These are phyloP conservation scores for Aspergillus pseudonomiae DNA, from an alignment of 2,329 filamentous ascomycete species.

Conservation along the genomic window DNA sequence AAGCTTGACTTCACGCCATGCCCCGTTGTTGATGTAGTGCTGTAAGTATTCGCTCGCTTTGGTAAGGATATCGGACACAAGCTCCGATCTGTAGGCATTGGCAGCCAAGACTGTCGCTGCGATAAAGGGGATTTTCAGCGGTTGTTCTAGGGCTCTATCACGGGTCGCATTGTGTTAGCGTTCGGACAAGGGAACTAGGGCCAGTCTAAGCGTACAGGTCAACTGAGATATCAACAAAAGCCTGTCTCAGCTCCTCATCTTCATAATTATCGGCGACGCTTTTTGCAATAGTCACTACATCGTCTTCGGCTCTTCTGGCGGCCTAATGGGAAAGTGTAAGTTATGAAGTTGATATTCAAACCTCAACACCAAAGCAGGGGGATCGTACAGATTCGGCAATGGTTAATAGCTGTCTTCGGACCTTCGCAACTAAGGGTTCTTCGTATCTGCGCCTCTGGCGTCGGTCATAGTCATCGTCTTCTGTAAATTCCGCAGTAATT, in stretches of 20 bases:
- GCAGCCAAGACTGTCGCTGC: constrained; percentile 79
- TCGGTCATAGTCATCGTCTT: constrained; percentile 77
- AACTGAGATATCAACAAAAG: constrained; percentile 72
- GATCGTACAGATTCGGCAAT: constrained; percentile 72
- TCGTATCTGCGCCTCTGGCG: constrained; percentile 74
- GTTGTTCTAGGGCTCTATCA: constrained; percentile 75
- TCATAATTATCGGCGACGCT: constrained; percentile 81
- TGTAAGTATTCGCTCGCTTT: constrained; percentile 66
- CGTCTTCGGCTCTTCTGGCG: constrained; percentile 75
- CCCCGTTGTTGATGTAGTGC: constrained; percentile 68
- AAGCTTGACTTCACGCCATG: constrained; percentile 91
- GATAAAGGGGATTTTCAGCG: constrained; percentile 95
- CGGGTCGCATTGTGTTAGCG: constrained; percentile 22
- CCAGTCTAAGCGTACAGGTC: constrained; percentile 62
- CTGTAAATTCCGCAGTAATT: constrained; percentile 39
- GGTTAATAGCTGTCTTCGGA: constrained; percentile 76
- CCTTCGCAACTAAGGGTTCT: constrained; percentile 69
- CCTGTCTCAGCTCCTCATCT: constrained; percentile 74
- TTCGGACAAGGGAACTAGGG: neutral
- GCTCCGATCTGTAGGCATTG: constrained; percentile 76
- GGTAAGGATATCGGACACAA: constrained; percentile 70
- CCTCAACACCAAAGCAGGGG: constrained; percentile 7
- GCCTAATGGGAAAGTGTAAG: constrained; percentile 46
- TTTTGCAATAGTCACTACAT: constrained; percentile 73
- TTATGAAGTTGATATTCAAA: constrained; percentile 1